A percentile compares a stretch with the other conserved stretches of the same genome.
Conservation (phyloP, 1,139 yeast genomes). For the Wickerhamomyces sp. region DNA sequence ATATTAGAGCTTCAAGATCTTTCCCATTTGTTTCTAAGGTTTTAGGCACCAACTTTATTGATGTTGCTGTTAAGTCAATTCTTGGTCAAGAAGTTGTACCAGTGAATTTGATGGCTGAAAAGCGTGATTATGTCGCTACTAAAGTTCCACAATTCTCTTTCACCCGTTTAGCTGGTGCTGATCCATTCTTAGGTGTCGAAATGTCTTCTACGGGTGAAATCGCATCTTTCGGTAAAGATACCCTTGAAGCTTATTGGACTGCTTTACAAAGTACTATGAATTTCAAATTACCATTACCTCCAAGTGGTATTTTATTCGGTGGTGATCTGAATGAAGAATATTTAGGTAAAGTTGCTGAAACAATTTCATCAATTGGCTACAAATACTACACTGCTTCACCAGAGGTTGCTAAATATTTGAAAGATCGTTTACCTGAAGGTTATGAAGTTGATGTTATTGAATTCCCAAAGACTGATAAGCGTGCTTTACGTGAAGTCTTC, state of each 20-base stretch:
- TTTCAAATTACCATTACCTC: slow-evolving; percentile 89
- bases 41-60: slow-evolving; percentile 88
- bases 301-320: slow-evolving; percentile 85
- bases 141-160: slow-evolving; percentile 98
- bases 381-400: slow-evolving; percentile 74
- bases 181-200: slow-evolving; percentile 97
- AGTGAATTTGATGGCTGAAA: slow-evolving; percentile 58
- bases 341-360: slow-evolving; percentile 69
- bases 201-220: slow-evolving; percentile 99
- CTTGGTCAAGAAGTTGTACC: slow-evolving; percentile 67
- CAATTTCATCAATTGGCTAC: slow-evolving; percentile 72
- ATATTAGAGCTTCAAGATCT: slow-evolving; percentile 96
- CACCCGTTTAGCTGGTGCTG: slow-evolving; percentile 98
- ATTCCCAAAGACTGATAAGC: slow-evolving; percentile 90
- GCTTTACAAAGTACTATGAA: slow-evolving; percentile 96
- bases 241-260: slow-evolving; percentile 94
- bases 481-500: slow-evolving; percentile 90
- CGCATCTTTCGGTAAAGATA: slow-evolving; percentile 88
- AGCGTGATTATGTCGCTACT: slow-evolving; percentile 77
- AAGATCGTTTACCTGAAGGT: slow-evolving; percentile 36
- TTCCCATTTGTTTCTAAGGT: slow-evolving; percentile 99
- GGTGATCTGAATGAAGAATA: slow-evolving; percentile 78
- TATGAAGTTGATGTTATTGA: slow-evolving; percentile 60
- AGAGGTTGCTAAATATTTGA: slow-evolving; percentile 66
- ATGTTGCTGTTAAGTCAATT: slow-evolving; percentile 86